Evolutionary conservation across 148 eudicot genomes (phyloP).

Genomic region (Silene conica): DNA sequence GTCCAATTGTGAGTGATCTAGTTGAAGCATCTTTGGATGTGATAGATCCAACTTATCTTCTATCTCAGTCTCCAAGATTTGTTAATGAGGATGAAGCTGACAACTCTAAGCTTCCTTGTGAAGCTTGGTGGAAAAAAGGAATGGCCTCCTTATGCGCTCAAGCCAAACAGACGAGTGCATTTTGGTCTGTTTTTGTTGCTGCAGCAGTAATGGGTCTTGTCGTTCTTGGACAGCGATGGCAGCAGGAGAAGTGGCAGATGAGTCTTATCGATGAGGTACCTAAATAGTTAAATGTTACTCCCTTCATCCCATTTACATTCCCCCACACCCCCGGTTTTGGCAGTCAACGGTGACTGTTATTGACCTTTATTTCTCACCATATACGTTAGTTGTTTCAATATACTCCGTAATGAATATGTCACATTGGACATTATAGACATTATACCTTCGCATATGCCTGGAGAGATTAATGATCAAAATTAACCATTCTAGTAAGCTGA

Average conservation of each 20-base stretch:
- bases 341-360: too few species aligned
- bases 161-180: conserved; percentile 69
- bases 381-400: too few species aligned
- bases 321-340: too few species aligned
- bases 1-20: conserved; percentile 27
- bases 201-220: conserved; percentile 96
- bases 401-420: too few species aligned
- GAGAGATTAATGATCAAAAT: too few species aligned
- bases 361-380: too few species aligned
- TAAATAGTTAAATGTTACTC: too few species aligned
- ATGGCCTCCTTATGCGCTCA: conserved; percentile 62
- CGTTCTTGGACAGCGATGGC: conserved; percentile 73
- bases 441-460: too few species aligned
- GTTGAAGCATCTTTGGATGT: conserved; percentile 34
- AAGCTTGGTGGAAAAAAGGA: conserved; percentile 82
- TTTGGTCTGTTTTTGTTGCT: conserved; percentile 78
- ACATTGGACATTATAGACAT: too few species aligned
- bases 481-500: too few species aligned
- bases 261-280: conserved; percentile 55
- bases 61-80: conserved; percentile 23
- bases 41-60: conserved; percentile 30
- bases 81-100: conserved; percentile 40
- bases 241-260: conserved; percentile 65
- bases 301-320: too few species aligned
- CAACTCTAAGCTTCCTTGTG: conserved; percentile 49